Conservation (phyloP, 176 grass and related monocot species). For the Dendrocalamus sinicus region DNA sequence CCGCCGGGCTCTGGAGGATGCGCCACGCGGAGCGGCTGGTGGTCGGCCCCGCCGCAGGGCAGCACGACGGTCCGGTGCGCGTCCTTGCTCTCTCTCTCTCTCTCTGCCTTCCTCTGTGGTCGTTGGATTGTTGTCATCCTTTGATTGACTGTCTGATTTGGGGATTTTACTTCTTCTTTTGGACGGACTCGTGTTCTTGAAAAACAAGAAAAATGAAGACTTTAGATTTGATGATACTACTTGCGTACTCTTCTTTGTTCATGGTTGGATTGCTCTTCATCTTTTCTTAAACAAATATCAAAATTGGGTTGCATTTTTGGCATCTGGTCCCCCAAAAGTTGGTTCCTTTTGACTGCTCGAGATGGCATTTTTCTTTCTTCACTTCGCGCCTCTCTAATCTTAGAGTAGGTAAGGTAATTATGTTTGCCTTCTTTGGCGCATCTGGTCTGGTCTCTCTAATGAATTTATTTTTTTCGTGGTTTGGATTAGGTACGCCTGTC, state of each 20-base stretch:
- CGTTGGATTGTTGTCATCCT: not conserved
- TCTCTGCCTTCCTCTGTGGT: not conserved
- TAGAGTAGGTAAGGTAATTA: not conserved
- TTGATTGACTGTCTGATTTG: not conserved
- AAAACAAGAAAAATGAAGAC: not conserved
- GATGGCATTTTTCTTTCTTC: not conserved
- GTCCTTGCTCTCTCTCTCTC: not conserved
- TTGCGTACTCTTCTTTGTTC: not conserved
- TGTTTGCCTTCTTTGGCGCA: constrained; percentile 12
- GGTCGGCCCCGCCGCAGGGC: not conserved
- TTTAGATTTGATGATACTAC: not conserved
- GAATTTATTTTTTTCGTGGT: too few relatives aligned
- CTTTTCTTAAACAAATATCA: constrained; percentile 15
- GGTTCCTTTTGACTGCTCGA: constrained; percentile 11
- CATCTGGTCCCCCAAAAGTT: not conserved
- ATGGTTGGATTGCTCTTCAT: not conserved
- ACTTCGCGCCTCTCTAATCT: not conserved
- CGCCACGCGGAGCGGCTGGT: constrained; percentile 36
- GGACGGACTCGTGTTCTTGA: not conserved
- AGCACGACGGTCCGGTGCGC: constrained; percentile 4
- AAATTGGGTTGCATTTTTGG: constrained; percentile 1
- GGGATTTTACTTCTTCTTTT: not conserved
- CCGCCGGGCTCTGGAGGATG: constrained; percentile 57
- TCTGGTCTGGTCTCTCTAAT: not conserved
- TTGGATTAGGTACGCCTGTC: not conserved